Percentiles rank a stretch among this genome's conserved stretches.
phyloP scores from a whole-genome alignment of 768 basidiomycete genomes.

The Tephrocybe sp. region DNA sequence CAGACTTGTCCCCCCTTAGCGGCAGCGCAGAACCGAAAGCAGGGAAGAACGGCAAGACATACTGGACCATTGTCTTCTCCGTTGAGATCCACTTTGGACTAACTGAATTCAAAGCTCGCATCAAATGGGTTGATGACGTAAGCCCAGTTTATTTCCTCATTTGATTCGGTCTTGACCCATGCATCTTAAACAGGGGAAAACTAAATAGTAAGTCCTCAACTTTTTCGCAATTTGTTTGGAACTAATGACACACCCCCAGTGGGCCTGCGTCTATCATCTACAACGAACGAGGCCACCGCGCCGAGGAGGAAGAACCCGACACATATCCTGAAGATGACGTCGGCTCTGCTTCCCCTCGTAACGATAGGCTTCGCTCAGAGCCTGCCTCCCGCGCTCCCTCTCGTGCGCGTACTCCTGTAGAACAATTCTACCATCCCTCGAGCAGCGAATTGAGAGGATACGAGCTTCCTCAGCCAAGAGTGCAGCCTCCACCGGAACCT shows the following conservation, averaged over 20 bases:
- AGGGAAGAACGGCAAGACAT: conserved; percentile 65
- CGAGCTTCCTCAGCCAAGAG: conserved; percentile 12
- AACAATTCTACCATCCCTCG: conserved; percentile 19
- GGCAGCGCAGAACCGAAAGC: conserved; percentile 70
- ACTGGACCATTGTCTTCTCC: conserved; percentile 84
- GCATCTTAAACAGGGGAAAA: conserved; percentile 48
- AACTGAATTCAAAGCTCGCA: conserved; percentile 80
- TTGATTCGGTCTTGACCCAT: conserved; percentile 1
- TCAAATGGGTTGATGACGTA: conserved; percentile 82
- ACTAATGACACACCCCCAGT: conserved; percentile 34
- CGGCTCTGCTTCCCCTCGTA: conserved; percentile 34
- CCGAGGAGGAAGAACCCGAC: conserved; percentile 73
- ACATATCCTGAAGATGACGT: conserved; percentile 65
- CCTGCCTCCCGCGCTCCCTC: conserved; percentile 58
- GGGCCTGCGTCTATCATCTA: conserved; percentile 82
- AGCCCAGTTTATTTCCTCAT: conserved; percentile 25
- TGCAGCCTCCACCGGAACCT: conserved; percentile 5
- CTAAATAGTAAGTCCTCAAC: conserved; percentile 60
- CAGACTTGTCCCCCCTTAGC: conserved; percentile 71
- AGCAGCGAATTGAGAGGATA: conserved; percentile 23
- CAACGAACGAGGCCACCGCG: conserved; percentile 74
- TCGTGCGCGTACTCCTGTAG: conserved; percentile 48
- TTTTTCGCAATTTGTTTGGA: background rate
- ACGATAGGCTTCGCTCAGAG: conserved; percentile 40
- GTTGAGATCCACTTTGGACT: conserved; percentile 83